Evolutionary conservation across 108 stramenopile genomes (phyloP), one percentile per base, ranked within the genome.

Genomic region (Discostella stelligeroides): DNA sequence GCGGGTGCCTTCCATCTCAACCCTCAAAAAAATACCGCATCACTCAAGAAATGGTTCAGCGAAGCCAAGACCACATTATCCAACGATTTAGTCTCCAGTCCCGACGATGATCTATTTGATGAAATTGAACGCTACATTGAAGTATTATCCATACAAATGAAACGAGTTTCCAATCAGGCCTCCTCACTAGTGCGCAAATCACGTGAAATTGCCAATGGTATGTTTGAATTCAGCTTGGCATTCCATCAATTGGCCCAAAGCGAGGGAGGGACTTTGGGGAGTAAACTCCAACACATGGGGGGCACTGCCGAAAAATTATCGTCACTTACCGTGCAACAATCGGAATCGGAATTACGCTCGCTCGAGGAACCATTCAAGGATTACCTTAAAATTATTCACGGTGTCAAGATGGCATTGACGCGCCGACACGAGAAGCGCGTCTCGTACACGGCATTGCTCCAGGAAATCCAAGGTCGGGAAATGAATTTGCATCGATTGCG

Each of bases 161-260:
- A 90, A 60, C 89, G 87, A 45, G 98, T 99, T 0, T 85, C 87
- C 13, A 89, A 89, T 48, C 98, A 99, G 73, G 90, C 96, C 0
- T 64, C 85, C 34, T 86, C 76, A 7, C 76, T 99, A 62, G 96
- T 97, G n/a, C 85, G 92, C 39, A 97, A 96, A 66, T 88, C 91
- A 18, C 92, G 93, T 63, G 96, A 97, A 84, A 86, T 97, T 46
- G 95, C 97, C 25, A 89, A 90, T 70, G 94, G 95, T 15, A 60
- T 96, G 55, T 97, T 97, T 72, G 97, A 99, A 79, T 97, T 99
- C 78, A 97, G 97, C 23, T 70, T 98, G 63, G 96, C 96, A 59
- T 97, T 99, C 78, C 96, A 96, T 60, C 85, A 96, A 62, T 73
- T 99, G 39, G 97, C 96, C 13, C 97, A 97, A 65, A 86, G 88